Base-by-base conservation (phyloP, 805 yeast genomes). In the Metschnikowia shivogae region DNA sequence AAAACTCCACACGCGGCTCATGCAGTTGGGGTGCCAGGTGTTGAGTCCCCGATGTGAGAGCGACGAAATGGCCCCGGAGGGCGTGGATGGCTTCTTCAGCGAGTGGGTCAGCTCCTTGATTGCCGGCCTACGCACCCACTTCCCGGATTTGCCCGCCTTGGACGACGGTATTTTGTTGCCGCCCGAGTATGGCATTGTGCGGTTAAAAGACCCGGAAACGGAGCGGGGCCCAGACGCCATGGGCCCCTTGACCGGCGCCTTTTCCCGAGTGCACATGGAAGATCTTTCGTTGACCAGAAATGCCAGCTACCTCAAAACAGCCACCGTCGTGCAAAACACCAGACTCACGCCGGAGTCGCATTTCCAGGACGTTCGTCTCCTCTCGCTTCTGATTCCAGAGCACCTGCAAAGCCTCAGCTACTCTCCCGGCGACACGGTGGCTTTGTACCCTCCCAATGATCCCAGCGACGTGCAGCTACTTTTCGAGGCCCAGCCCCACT, bases 331-430 rank as follows among this genome's bases (percentile, higher is more conserved):
- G 0, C 36, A 49, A 1, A 88, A 88, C 57, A 50, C 63, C 0
- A 65, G 96, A 46, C 67, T 93, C 12, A 92, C 98, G 0, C 62
- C 77, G 0, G 48, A 53, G 0, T 82, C 79, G 42, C 98, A 93
- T 66, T 89, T 88, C 65, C 98, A 93, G 63, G 98, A 93, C 60
- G 95, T 92, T 1, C 72, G 97, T 32, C 80, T 77, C 43, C 62
- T 89, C 11, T 58, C 61, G 0, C 13, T 39, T 10, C 35, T 22
- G 35, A 67, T 88, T 13, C 62, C 67, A 24, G 47, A 64, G 0
- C 62, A 66, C 13, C 44, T 46, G 4, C 39, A 28, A 1, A 59
- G 56, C 1, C 56, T 72, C 11, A 47, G 55, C 2, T 86, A 78
- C 54, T 45, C 55, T 2, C 90, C 97, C 0, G 98, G 98, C 4